Base-by-base conservation (phyloP, 2,329 filamentous ascomycete species). In the Hirsutella rhossiliensis region DNA sequence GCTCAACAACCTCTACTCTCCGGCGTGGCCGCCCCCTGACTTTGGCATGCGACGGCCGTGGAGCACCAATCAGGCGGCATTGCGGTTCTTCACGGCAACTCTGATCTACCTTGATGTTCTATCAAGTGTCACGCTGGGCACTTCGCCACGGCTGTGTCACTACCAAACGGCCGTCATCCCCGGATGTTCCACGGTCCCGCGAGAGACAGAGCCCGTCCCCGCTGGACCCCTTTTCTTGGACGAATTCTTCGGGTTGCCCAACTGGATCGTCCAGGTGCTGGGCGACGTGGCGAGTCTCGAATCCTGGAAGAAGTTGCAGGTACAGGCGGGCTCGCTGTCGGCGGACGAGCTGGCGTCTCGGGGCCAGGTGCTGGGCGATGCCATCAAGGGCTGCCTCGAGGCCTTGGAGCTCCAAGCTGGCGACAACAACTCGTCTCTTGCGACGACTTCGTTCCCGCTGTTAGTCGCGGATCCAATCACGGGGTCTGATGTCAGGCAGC, bases 181-280 rank as follows among this genome's bases (percentile, higher is more conserved):
- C 8, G 54, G 57, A 12, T 61, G 54, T 38, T 48, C 52, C 13
- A 44, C 48, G 2, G 29, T 49, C 2, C 42, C 47, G n/a, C 47
- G 46, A 20, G 47, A 48, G 15, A 36, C 45, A 6, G 48, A 52
- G 28, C 48, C 54, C 11, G 49, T 51, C 11, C 45, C 51, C 11
- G 52, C 54, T 1, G 56, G 58, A 0, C 58, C 56, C 1, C 56
- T 72, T 34, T 61, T 62, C 42, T 62, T 80, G 44, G 68, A 72
- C 41, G 66, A 71, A 29, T 69, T 76, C 41, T 58, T 75, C 36
- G 77, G 78, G 2, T 65, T 75, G 47, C 62, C 74, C 38, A 80
- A 79, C 55, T 76, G 74, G 73, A 68, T 69, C 1, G 50, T 81
- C 39, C 58, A 73, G 39, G 60, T 68, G n/a, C 66, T 82, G 38